Evolutionary conservation across 2,329 filamentous ascomycete species (phyloP), one percentile per base, ranked within the genome.

Genomic region (Berkeleyomyces rouxiae): DNA sequence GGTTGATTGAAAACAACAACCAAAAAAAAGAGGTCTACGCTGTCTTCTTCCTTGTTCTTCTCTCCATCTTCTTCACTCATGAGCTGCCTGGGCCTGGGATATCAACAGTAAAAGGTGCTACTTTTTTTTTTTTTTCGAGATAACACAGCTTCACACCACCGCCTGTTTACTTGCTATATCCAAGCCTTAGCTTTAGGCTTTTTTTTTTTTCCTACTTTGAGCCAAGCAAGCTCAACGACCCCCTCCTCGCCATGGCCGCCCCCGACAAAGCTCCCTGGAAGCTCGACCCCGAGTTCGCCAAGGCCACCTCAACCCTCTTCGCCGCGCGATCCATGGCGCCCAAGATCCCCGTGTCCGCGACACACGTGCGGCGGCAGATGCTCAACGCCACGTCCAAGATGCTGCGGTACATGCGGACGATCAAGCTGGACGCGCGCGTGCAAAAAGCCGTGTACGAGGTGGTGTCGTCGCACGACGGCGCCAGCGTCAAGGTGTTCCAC

Each of bases 381-480:
- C 43, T 55, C 13, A 63, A 63, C 37, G 61, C 61, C 39, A 51
- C 61, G n/a, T 44, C 61, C 23, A 51, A 9, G 23, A 59, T 63
- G 61, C 57, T 63, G 11, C 61, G 61, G 16, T 59, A 59, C 37
- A 42, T 44, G 43, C 61, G 61, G 16, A 42, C 33, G 6, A 7
- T 44, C 37, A 59, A 51, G n/a, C 33, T 60, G 13, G 55, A 59
- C 23, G 13, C 55, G n/a, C 55, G 55, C 7, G 61, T 63, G 9
- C 42, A 63, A 37, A 59, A 49, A 10, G 40, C 43, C 16, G 11
- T n/a, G 33, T 59, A 63, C 37, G 47, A 58, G 7, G 39, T 59
- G 5, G 11, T 44, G 6, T 59, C 61, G 42, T 63, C 61, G 16
- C 23, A 44, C 7, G 57, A 63, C 46, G 55, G 57, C 31, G 31